Evolutionary conservation across 2,329 filamentous ascomycete genomes (phyloP).

Genomic region (Apiospora aurea): DNA sequence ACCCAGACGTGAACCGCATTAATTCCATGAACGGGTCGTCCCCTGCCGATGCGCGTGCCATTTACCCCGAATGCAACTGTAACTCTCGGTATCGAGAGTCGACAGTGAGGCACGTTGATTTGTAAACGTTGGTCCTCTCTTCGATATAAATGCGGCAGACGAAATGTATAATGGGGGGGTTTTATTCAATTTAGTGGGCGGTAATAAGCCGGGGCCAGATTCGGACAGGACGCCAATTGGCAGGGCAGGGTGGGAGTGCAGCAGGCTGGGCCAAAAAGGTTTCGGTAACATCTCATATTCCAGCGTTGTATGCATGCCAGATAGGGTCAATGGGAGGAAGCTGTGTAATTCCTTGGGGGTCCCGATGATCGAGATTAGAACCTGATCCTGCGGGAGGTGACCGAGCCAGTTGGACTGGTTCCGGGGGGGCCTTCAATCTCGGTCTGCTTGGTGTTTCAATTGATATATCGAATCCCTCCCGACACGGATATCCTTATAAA

Average conservation of each 20-base stretch:
- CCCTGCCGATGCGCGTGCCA: conserved; percentile 7
- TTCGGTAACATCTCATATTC: conserved; percentile 13
- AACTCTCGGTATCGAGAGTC: background rate
- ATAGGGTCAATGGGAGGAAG: background rate
- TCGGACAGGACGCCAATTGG: background rate
- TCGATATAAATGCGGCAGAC: background rate
- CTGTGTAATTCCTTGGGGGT: background rate
- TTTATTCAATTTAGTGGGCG: background rate
- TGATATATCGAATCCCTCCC: background rate
- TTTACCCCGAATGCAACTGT: conserved; percentile 7
- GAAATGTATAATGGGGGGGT: background rate
- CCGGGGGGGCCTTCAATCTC: background rate
- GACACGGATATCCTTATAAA: background rate
- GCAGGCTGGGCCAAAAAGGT: background rate
- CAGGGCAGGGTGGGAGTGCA: conserved; percentile 1
- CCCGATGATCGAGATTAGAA: conserved; percentile 13
- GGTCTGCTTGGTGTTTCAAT: background rate
- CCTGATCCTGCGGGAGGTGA: background rate
- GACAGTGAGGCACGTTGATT: background rate
- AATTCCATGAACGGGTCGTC: background rate
- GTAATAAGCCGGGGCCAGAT: background rate
- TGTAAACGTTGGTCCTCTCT: background rate
- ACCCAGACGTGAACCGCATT: background rate
- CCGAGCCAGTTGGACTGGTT: background rate
- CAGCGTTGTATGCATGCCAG: background rate